A percentile compares a stretch with the other conserved stretches of the same genome.
These are phyloP conservation scores for Termitomyces sp. DNA, from an alignment of 768 basidiomycete species.

Conservation along the genomic window DNA sequence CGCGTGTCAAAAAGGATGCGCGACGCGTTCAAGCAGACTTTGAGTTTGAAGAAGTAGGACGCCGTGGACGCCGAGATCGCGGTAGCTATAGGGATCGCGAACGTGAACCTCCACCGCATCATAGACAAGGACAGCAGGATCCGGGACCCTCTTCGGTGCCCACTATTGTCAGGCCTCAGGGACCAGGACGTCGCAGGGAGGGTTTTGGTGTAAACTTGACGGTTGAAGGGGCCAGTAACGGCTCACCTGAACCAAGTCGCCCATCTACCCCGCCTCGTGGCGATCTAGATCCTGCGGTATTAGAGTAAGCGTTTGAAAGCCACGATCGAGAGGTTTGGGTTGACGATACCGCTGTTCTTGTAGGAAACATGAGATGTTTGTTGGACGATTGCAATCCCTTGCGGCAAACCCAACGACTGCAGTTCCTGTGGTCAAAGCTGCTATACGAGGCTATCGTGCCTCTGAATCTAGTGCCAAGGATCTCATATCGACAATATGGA, in stretches of 20 bases:
- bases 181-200: constrained; percentile 46
- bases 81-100: constrained; percentile 41
- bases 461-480: constrained; percentile 80
- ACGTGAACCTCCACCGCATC: constrained; percentile 27
- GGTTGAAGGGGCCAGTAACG: constrained; percentile 16
- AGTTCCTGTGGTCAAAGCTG: constrained; percentile 59
- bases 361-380: constrained; percentile 65
- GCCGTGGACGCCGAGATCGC: constrained; percentile 37
- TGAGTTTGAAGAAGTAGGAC: constrained; percentile 45
- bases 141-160: constrained; percentile 7
- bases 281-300: constrained; percentile 47
- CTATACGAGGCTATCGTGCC: constrained; percentile 70
- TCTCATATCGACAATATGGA: constrained; percentile 67
- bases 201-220: constrained; percentile 61
- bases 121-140: constrained; percentile 18
- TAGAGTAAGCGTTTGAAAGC: constrained; percentile 40
- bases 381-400: constrained; percentile 54
- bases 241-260: constrained; percentile 22
- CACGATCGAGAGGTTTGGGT: background rate
- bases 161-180: constrained; percentile 16
- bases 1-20: constrained; percentile 64
- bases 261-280: constrained; percentile 34
- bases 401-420: constrained; percentile 55
- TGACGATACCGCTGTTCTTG: background rate
- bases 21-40: constrained; percentile 70